Percentiles rank a stretch among this genome's conserved stretches.
phyloP scores from a whole-genome alignment of 2,329 filamentous ascomycete genomes.

The Elsinoe fawcettii region DNA sequence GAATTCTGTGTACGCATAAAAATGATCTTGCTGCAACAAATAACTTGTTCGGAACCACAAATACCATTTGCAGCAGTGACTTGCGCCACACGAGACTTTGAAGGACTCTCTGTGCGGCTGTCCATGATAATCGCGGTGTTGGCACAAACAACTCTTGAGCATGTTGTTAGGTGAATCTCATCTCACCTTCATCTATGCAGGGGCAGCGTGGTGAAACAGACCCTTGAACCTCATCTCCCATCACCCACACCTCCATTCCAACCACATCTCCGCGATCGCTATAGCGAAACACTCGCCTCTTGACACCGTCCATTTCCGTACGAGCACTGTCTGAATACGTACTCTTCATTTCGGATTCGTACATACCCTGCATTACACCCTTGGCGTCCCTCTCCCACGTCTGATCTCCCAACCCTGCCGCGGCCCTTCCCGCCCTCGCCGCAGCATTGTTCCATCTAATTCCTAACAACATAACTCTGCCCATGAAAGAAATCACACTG shows the following conservation, averaged over 20 bases:
- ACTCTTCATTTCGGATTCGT: background rate
- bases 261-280: background rate
- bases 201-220: background rate
- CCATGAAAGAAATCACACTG: conserved; percentile 24
- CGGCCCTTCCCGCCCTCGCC: background rate
- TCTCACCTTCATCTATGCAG: conserved; percentile 1
- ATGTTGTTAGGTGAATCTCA: too few species aligned
- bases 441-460: conserved; percentile 7
- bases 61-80: too few species aligned
- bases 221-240: background rate
- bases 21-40: too few species aligned
- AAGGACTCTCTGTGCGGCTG: too few species aligned
- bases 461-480: conserved; percentile 23
- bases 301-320: background rate
- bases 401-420: background rate
- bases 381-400: background rate
- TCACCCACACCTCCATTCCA: background rate
- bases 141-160: too few species aligned
- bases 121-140: too few species aligned
- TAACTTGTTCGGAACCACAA: too few species aligned
- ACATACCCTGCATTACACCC: background rate
- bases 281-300: background rate
- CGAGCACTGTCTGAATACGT: background rate
- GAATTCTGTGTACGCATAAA: too few species aligned
- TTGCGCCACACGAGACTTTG: too few species aligned